Evolutionary conservation across 2,329 filamentous ascomycete species (phyloP), one percentile per base, ranked within the genome.

Genomic region (Monilinia vaccinii-corymbosi): DNA sequence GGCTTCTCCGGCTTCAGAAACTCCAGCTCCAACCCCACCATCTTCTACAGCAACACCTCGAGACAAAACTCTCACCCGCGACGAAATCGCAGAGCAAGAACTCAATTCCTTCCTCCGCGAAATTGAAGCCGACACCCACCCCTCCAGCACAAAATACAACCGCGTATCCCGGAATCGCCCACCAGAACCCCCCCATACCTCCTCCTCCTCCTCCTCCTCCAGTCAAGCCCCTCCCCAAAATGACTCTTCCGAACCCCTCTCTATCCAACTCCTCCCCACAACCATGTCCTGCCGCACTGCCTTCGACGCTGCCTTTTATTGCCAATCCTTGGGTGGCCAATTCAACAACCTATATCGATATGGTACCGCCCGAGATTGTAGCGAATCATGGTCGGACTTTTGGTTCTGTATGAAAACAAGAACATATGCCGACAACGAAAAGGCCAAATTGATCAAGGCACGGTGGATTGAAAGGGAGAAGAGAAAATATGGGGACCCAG

Each of bases 361-460:
- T 71, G 94, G 94, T 63, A 77, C 79, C 46, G 77, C 96, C 69
- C 83, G 87, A 48, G 80, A 82, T 4, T 99, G 94, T 79, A 83
- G 79, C 63, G 88, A 95, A 66, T 86, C 91, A 64, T 97, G 93
- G 91, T 82, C 87, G 63, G 89, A 96, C 74, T 97, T 96, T 75
- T 96, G 92, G 89, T 93, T 97, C 76, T 99, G 94, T 79, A 97
- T 97, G 92, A 86, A 89, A 65, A 86, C 85, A 42, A 85, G 87
- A 69, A 80, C 81, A 2, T 84, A 84, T 69, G 73, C 79, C 0
- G 80, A 82, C 28, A 75, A 79, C 47, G 76, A 84, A 66, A 83
- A 84, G 68, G 84, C 81, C 62, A 80, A 67, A 36, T 70, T 71
- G 60, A 72, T 75, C 46, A 69, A 66, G 40, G 70, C 69, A 40